These are phyloP conservation scores for Marasmius sp. DNA, from an alignment of 1,284 basidiomycete species.

Conservation along the genomic window DNA sequence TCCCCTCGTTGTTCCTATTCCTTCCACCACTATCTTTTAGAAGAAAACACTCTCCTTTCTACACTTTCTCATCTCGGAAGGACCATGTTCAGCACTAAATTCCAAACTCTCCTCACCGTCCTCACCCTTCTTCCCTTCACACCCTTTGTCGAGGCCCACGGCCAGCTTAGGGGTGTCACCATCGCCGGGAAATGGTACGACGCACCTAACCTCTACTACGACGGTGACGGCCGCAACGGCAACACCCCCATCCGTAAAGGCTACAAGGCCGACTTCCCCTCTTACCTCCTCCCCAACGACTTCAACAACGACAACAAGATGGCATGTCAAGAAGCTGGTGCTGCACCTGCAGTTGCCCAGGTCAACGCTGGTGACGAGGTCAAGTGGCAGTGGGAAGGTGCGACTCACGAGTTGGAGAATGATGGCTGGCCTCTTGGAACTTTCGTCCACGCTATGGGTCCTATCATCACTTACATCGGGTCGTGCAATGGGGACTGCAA, in stretches of 20 bases:
- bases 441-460: conserved; percentile 13
- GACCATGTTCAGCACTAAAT: not conserved
- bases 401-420: conserved; percentile 7
- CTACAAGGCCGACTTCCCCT: not conserved
- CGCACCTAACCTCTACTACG: not conserved
- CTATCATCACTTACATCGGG: conserved; percentile 37
- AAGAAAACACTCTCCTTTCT: not conserved
- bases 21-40: not conserved
- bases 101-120: not conserved
- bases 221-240: not conserved
- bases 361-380: not conserved
- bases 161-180: not conserved
- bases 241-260: not conserved
- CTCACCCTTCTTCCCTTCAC: not conserved
- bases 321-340: not conserved
- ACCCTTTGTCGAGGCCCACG: not conserved
- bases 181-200: not conserved
- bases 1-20: not conserved
- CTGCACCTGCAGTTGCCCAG: not conserved
- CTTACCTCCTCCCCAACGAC: not conserved
- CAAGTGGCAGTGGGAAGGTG: conserved; percentile 9
- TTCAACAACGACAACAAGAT: not conserved
- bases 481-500: conserved; percentile 35
- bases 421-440: conserved; percentile 5
- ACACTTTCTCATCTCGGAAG: not conserved